Conservation (phyloP, 2,329 filamentous ascomycete genomes). For the Aspergillus caelatus region DNA sequence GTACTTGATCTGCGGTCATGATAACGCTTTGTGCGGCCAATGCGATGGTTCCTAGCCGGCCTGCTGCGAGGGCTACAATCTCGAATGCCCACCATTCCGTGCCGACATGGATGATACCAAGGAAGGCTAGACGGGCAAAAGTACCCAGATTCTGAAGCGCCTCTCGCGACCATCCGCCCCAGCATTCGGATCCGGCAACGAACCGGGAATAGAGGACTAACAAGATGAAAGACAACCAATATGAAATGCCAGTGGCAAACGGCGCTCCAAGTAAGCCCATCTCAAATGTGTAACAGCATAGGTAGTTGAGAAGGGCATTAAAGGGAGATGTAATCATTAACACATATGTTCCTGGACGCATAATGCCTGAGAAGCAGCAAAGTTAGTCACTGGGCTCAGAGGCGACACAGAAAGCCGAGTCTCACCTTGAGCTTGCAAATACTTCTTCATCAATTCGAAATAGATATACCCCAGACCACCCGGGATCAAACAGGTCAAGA, state of each 20-base stretch:
- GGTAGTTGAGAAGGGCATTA: slow-evolving; percentile 61
- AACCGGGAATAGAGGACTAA: slow-evolving; percentile 74
- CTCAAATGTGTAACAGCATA: slow-evolving; percentile 72
- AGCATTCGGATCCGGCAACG: slow-evolving; percentile 72
- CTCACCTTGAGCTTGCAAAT: slow-evolving; percentile 59
- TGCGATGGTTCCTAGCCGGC: slow-evolving; percentile 75
- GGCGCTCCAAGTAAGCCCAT: slow-evolving; percentile 79
- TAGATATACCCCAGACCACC: slow-evolving; percentile 85
- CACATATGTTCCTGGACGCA: slow-evolving; percentile 66
- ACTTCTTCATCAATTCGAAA: slow-evolving; percentile 75
- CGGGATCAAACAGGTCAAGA: slow-evolving; percentile 73
- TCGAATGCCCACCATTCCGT: slow-evolving; percentile 97
- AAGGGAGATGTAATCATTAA: slow-evolving; percentile 63
- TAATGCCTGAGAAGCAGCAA: slow-evolving; percentile 52
- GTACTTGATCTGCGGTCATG: slow-evolving; percentile 85
- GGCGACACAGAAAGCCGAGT: background rate
- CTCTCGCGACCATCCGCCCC: slow-evolving; percentile 71
- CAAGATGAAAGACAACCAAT: slow-evolving; percentile 81
- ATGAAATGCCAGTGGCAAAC: slow-evolving; percentile 78
- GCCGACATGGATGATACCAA: slow-evolving; percentile 81
- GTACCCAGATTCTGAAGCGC: slow-evolving; percentile 69
- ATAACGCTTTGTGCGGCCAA: slow-evolving; percentile 84
- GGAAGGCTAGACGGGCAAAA: slow-evolving; percentile 72
- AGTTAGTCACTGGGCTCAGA: background rate
- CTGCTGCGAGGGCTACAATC: slow-evolving; percentile 82